Percentiles rank a stretch among this genome's conserved stretches.
These are phyloP conservation scores for Coemansia sp. DNA, from an alignment of 192 early-diverging fungal species.

Conservation along the genomic window DNA sequence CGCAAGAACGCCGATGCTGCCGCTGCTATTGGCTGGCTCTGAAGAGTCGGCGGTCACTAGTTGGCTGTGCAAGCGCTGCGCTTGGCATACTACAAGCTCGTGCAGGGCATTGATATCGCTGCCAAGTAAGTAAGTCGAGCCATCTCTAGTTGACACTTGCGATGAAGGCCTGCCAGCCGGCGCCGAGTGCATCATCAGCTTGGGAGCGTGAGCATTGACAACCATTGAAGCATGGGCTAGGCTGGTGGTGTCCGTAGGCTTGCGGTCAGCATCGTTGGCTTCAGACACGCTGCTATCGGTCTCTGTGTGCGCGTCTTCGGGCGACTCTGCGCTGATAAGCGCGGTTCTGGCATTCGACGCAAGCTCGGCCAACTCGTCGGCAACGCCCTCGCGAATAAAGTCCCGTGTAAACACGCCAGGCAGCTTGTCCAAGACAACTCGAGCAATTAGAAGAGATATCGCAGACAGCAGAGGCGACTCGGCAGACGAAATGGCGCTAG, in stretches of 20 bases:
- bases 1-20: not conserved
- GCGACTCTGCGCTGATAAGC: not conserved
- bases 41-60: not conserved
- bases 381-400: constrained; percentile 80
- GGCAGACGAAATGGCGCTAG: constrained; percentile 18
- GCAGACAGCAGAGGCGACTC: constrained; percentile 30
- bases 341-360: constrained; percentile 8
- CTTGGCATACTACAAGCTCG: constrained; percentile 16
- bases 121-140: not conserved
- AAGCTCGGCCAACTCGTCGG: constrained; percentile 63
- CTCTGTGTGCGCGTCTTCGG: not conserved
- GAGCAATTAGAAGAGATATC: constrained; percentile 51
- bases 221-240: not conserved
- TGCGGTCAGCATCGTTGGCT: not conserved
- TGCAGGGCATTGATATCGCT: not conserved
- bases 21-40: not conserved
- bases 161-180: not conserved
- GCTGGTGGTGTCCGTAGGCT: not conserved
- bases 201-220: constrained; percentile 4
- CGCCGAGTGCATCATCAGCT: not conserved
- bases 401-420: constrained; percentile 60
- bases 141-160: not conserved
- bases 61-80: constrained; percentile 14
- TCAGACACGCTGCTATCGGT: constrained; percentile 5
- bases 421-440: constrained; percentile 67